Base-by-base conservation (phyloP, 2,329 filamentous ascomycete species). In the Nothopassalora personata region DNA sequence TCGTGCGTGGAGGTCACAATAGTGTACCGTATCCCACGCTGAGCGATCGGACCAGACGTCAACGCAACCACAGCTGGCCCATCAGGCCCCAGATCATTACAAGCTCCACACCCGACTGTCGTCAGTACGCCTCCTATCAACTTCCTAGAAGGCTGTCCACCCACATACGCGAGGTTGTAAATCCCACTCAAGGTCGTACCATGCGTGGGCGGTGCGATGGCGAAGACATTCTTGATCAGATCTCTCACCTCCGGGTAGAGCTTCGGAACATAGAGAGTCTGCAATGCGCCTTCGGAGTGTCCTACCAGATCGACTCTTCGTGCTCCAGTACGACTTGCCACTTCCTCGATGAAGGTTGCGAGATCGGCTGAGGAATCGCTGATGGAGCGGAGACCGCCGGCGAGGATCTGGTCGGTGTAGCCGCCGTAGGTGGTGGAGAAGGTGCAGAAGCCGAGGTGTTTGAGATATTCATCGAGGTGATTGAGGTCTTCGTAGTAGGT, bases 401-500 rank as follows among this genome's bases (percentile, higher is more conserved):
- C 60, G 56, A 60, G 64, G 8, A 64, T 60, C 23, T 63, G 64
- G 5, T 23, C 53, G 5, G 53, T 54, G 51, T 65, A 65, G 28
- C 52, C 66, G 30, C 66, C 66, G 34, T 67, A 66, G 31, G 66
- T 67, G 30, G 63, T 63, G 45, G 60, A 63, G 58, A 67, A 67
- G 15, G 66, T 66, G 55, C 64, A 67, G 47, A 63, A 67, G 48
- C 59, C 53, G 30, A 62, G 43, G 5, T 36, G 46, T 34, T 66
- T 56, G n/a, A 68, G 52, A 56, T 64, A 57, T n/a, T 49, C 10
- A 53, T 68, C 60, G 1, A 68, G 63, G 2, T 53, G 31, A 50
- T 68, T 68, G 28, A 68, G 59, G 57, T 68, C 66, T 56, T 66
- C 64, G 54, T 67, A 66, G 60, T 64, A 68, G 18, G 64, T 68